These are phyloP conservation scores for Ailanthus altissimus DNA, from an alignment of 345 rosid species.

Conservation along the genomic window DNA sequence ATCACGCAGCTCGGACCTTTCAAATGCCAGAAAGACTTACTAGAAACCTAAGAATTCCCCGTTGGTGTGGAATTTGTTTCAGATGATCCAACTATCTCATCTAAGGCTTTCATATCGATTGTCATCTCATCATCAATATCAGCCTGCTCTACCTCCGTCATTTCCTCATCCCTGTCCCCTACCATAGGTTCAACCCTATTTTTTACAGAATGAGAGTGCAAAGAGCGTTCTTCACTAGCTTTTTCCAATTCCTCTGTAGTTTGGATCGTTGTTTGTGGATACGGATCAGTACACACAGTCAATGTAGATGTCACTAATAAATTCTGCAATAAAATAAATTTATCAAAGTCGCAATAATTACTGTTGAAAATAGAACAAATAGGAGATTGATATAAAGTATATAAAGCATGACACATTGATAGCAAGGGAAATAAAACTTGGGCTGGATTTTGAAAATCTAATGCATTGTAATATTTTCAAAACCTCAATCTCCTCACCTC, in stretches of 20 bases:
- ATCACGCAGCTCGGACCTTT: neutral
- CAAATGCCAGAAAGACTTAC: neutral
- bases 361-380: neutral
- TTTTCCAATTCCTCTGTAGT: constrained; percentile 33
- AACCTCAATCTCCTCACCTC: neutral
- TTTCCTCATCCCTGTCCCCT: constrained; percentile 66
- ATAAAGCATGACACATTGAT: neutral
- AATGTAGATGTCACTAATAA: constrained; percentile 76
- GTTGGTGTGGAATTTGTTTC: constrained; percentile 47
- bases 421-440: neutral
- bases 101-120: constrained; percentile 65
- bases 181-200: constrained; percentile 66
- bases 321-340: constrained; percentile 45
- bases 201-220: constrained; percentile 37
- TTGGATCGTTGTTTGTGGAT: constrained; percentile 37
- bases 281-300: constrained; percentile 48
- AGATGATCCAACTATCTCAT: constrained; percentile 50
- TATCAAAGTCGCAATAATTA: neutral
- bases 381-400: no score
- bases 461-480: neutral
- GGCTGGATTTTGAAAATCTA: neutral
- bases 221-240: constrained; percentile 32
- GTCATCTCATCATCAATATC: constrained; percentile 67
- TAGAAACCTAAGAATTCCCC: constrained; percentile 38
- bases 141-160: constrained; percentile 73